Conservation (phyloP, 495 filamentous ascomycete species). For the Aspergillus haitiensis region DNA sequence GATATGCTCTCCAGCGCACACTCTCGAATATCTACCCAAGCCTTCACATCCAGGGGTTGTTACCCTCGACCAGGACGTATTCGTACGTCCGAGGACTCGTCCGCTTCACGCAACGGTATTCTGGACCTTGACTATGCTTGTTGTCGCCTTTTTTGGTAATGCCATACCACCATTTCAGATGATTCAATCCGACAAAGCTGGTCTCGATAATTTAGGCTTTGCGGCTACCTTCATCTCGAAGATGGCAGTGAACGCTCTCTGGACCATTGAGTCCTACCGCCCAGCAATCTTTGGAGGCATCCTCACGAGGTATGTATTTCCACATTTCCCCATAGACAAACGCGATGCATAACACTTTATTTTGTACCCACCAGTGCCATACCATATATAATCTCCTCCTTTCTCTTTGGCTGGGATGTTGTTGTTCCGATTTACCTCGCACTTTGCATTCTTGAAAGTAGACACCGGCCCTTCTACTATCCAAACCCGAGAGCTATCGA, state of each 20-base stretch:
- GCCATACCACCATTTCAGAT: too few species aligned
- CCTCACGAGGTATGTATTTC: not conserved
- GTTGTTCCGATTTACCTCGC: conserved; percentile 13
- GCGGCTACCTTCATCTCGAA: not conserved
- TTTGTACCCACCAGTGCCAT: not conserved
- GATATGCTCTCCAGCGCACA: not conserved
- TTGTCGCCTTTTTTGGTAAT: not conserved
- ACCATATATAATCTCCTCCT: not conserved
- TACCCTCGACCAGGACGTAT: not conserved
- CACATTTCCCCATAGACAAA: not conserved
- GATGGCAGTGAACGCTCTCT: not conserved
- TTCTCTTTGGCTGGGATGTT: not conserved
- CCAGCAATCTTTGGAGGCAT: not conserved
- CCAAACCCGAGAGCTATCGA: conserved; percentile 15
- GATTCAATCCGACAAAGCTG: not conserved
- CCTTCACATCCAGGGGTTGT: not conserved
- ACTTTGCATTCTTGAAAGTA: conserved; percentile 8
- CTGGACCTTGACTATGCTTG: not conserved
- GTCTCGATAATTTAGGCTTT: not conserved
- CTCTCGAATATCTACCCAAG: not conserved
- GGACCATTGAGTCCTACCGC: not conserved
- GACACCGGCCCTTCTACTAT: conserved; percentile 13
- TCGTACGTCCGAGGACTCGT: not conserved
- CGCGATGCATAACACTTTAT: not conserved
- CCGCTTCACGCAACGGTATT: not conserved